phyloP scores from a whole-genome alignment of 257 asterid species.

The Leptodermis oblonga region DNA sequence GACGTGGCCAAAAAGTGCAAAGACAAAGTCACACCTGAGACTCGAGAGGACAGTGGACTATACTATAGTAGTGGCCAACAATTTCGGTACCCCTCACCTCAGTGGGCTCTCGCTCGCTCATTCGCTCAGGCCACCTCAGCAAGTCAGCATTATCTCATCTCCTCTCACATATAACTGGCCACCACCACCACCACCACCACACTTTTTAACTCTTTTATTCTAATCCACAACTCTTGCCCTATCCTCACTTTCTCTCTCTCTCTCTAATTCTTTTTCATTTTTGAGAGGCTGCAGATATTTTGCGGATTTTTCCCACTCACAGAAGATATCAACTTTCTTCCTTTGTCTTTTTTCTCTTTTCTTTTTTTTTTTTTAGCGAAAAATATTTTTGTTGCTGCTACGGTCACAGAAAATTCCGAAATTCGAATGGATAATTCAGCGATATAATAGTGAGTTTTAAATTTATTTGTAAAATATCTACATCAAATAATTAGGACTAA shows the following conservation, averaged over 20 bases:
- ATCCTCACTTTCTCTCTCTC: slow-evolving; percentile 2
- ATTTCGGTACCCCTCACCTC: no score
- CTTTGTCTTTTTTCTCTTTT: neutral
- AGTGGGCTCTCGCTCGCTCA: no score
- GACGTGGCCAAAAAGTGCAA: slow-evolving; percentile 69
- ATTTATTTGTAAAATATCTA: no score
- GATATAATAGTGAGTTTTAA: no score
- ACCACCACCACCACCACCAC: slow-evolving; percentile 21
- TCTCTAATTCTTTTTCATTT: neutral
- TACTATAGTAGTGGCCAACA: neutral
- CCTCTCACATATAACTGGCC: no score
- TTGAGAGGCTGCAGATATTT: slow-evolving; percentile 37
- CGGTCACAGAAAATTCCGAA: no score
- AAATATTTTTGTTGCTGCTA: no score
- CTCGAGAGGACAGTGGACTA: slow-evolving; percentile 9
- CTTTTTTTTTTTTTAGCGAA: neutral
- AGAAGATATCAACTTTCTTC: slow-evolving; percentile 11
- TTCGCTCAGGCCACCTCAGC: slow-evolving; percentile 39
- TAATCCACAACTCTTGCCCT: slow-evolving; percentile 27
- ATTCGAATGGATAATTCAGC: no score
- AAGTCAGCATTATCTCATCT: slow-evolving; percentile 33
- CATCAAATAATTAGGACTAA: no score
- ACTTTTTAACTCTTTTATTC: slow-evolving; percentile 10
- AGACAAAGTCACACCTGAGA: slow-evolving; percentile 22
- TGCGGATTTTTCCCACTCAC: slow-evolving; percentile 8